A percentile compares a stretch with the other conserved stretches of the same genome.
Evolutionary conservation across 2,329 filamentous ascomycete genomes (phyloP).

Genomic region (Chlorencoelia australis): DNA sequence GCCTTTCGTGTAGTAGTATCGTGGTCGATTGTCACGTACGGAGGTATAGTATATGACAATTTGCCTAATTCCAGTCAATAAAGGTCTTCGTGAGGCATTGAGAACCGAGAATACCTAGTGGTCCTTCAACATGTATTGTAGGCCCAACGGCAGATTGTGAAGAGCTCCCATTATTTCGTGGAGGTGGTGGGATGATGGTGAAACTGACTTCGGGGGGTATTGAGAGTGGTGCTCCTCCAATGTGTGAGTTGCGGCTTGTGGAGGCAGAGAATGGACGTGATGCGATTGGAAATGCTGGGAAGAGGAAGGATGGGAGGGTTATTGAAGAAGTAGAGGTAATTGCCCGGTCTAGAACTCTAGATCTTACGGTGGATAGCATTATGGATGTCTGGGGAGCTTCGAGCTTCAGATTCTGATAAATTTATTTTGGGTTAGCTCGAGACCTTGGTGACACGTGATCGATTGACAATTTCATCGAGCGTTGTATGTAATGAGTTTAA

Average conservation of each 20-base stretch:
- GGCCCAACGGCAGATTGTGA: slow-evolving; percentile 48
- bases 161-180: slow-evolving; percentile 11
- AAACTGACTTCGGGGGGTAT: slow-evolving; percentile 79
- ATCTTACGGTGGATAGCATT: slow-evolving; percentile 58
- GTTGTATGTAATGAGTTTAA: too few species aligned
- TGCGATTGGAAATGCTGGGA: slow-evolving; percentile 55
- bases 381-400: slow-evolving; percentile 20
- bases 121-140: slow-evolving; percentile 68
- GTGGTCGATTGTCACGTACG: slow-evolving; percentile 63
- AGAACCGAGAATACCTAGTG: slow-evolving; percentile 48
- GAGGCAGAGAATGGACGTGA: slow-evolving; percentile 62
- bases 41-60: slow-evolving; percentile 67
- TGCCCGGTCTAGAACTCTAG: slow-evolving; percentile 49
- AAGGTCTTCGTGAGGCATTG: neutral
- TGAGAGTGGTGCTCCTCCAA: slow-evolving; percentile 71
- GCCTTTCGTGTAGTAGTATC: slow-evolving; percentile 55
- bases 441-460: too few species aligned
- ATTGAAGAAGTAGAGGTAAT: slow-evolving; percentile 37
- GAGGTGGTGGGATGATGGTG: slow-evolving; percentile 49
- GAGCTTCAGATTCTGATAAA: too few species aligned
- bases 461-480: too few species aligned
- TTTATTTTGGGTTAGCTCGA: too few species aligned
- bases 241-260: slow-evolving; percentile 60
- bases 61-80: slow-evolving; percentile 40
- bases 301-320: slow-evolving; percentile 60